phyloP scores from a whole-genome alignment of 176 grass and related monocot genomes.

The Phoenix dactylifera region DNA sequence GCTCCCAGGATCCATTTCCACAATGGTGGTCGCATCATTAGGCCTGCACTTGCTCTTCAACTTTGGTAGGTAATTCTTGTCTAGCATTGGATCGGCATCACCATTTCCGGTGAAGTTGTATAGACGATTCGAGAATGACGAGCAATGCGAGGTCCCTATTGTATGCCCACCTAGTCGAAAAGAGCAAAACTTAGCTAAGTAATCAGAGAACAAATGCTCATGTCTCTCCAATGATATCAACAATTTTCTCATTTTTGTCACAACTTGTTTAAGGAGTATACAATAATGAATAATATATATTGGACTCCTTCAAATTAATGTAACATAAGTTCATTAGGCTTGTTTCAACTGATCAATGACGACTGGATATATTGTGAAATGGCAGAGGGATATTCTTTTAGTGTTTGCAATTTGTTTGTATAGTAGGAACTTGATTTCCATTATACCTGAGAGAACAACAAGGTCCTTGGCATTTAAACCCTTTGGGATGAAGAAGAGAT shows the following conservation, averaged over 20 bases:
- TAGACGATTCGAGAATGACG: slow-evolving; percentile 44
- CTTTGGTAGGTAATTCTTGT: slow-evolving; percentile 9
- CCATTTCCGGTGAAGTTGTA: slow-evolving; percentile 77
- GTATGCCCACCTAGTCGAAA: slow-evolving; percentile 50
- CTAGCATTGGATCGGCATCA: slow-evolving; percentile 11
- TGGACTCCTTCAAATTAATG: too few relatives aligned
- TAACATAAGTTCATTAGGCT: too few relatives aligned
- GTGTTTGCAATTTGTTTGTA: too few relatives aligned
- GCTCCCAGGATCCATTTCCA: slow-evolving; percentile 90
- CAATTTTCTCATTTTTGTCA: too few relatives aligned
- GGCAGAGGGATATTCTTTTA: too few relatives aligned
- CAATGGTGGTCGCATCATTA: slow-evolving; percentile 44
- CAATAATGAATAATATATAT: too few relatives aligned
- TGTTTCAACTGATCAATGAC: too few relatives aligned
- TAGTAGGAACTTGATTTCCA: background rate
- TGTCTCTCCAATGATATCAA: background rate
- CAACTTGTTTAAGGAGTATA: too few relatives aligned
- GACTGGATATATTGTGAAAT: too few relatives aligned
- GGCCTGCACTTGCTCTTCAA: slow-evolving; percentile 34
- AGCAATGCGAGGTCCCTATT: slow-evolving; percentile 70
- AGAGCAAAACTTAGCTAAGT: background rate
- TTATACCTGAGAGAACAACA: slow-evolving; percentile 66
- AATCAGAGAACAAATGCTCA: background rate
- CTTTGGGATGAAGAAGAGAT: slow-evolving; percentile 43
- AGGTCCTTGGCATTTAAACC: slow-evolving; percentile 75